Base-by-base conservation (phyloP, 352 stramenopile genomes). In the Peronospora destructor region DNA sequence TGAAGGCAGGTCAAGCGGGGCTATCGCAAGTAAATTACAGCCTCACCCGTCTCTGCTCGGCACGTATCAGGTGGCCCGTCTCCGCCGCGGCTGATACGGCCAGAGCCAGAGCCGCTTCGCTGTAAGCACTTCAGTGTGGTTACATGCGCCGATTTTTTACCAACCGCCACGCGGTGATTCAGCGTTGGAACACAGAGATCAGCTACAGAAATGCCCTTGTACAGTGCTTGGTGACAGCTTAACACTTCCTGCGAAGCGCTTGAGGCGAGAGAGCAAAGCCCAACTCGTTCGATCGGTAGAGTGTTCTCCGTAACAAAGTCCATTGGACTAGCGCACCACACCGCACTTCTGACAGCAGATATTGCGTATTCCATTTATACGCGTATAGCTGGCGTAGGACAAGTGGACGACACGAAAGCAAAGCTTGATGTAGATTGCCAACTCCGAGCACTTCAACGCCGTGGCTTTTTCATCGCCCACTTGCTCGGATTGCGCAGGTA, bases 1-100 rank as follows among this genome's bases (percentile, higher is more conserved):
- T 4, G 26, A 30, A 30, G 8, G 26, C 19, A 35, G 38, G 23
- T 47, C 23, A 19, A 29, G 6, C 10, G 34, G 25, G 42, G 45
- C 38, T 56, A 56, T 47, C 6, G 39, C 43, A 33, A n/a, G 41
- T 50, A 61, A 59, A 62, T 59, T 69, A 61, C 42, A 49, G 23
- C 32, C 2, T 5, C 6, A 26, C 56, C 35, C 34, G 56, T 39
- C 56, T 68, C 56, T 69, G 43, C 60, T 42, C 50, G 26, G 60
- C 60, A 69, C 60, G 60, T 62, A 65, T 59, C 49, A 65, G 46
- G 45, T 34, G 42, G 26, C 53, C 48, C 53, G 53, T 62, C 53
- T 67, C 48, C 56, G 46, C 14, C 19, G 23, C 30, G 56, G 61
- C 61, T 69, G 61, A 25, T 13, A 29, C 36, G 56, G 56, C 59